Evolutionary conservation across 495 filamentous ascomycete genomes (phyloP).

Genomic region (Xylaria castorea): DNA sequence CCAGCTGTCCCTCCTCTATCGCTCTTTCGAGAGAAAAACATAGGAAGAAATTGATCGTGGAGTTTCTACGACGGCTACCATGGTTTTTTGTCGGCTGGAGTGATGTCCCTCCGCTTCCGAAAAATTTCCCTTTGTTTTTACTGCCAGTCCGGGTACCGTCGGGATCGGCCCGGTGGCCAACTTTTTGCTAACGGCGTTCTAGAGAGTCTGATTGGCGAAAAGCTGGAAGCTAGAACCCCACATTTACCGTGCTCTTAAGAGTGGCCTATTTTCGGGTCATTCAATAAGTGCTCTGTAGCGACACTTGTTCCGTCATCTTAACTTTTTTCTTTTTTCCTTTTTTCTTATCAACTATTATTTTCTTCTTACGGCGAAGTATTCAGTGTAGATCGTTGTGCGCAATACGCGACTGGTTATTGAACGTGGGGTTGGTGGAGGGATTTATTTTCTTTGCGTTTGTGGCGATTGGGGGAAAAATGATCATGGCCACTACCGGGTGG

Average conservation of each 20-base stretch:
- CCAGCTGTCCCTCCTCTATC: not conserved
- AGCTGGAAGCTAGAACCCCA: not conserved
- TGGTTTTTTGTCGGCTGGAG: not conserved
- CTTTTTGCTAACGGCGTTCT: not conserved
- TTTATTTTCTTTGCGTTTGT: not conserved
- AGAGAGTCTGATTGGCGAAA: constrained; percentile 12
- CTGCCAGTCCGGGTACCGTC: constrained; percentile 6
- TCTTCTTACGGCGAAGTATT: not conserved
- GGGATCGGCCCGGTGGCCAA: constrained; percentile 13
- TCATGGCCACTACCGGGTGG: not conserved
- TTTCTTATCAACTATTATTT: not conserved
- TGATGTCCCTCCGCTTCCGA: not conserved
- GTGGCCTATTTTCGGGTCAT: not conserved
- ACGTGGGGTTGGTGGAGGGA: not conserved
- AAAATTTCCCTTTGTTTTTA: constrained; percentile 3
- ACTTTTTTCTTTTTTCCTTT: no score
- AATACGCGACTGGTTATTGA: not conserved
- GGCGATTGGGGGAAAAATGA: not conserved
- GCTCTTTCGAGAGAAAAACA: constrained; percentile 13
- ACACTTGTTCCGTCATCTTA: not conserved
- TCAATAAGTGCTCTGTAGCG: not conserved
- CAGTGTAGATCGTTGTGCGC: not conserved
- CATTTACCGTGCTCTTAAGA: constrained; percentile 2
- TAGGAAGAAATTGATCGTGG: not conserved
- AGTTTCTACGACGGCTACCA: not conserved